Conservation (phyloP, 2,329 filamentous ascomycete species). For the Fusarium odoratissimum region DNA sequence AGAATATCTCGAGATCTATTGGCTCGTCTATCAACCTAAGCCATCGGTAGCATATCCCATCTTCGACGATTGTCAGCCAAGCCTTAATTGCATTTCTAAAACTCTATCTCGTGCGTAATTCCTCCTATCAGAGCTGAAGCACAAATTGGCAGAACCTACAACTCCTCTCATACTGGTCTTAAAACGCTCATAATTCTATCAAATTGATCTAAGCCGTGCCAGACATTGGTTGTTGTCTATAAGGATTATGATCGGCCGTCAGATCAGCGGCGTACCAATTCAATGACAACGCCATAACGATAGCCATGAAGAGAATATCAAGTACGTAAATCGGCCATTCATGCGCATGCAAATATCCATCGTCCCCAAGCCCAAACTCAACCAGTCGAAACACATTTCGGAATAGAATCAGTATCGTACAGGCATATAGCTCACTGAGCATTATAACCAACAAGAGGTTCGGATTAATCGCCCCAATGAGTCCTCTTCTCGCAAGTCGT, state of each 20-base stretch:
- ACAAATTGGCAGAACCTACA: fast-evolving
- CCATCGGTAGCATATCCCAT: neutral
- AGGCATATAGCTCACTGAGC: neutral
- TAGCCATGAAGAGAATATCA: neutral
- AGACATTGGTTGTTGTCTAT: neutral
- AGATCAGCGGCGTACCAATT: neutral
- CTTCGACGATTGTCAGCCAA: fast-evolving
- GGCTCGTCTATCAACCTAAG: neutral
- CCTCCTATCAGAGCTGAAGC: fast-evolving
- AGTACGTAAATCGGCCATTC: neutral
- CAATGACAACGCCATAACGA: neutral
- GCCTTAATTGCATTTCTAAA: fast-evolving
- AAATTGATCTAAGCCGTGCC: neutral
- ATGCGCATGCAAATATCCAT: neutral
- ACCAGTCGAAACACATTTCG: neutral
- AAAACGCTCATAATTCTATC: neutral
- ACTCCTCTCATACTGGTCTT: fast-evolving
- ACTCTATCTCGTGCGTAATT: too few relatives aligned
- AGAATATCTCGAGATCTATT: neutral
- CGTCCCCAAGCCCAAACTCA: neutral
- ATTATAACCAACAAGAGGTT: neutral
- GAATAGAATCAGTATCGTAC: neutral
- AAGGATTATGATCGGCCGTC: neutral
- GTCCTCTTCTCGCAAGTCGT: neutral
- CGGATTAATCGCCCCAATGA: neutral